Base-by-base conservation (phyloP, 257 asterid genomes). In the Jaltomata sinuosa region DNA sequence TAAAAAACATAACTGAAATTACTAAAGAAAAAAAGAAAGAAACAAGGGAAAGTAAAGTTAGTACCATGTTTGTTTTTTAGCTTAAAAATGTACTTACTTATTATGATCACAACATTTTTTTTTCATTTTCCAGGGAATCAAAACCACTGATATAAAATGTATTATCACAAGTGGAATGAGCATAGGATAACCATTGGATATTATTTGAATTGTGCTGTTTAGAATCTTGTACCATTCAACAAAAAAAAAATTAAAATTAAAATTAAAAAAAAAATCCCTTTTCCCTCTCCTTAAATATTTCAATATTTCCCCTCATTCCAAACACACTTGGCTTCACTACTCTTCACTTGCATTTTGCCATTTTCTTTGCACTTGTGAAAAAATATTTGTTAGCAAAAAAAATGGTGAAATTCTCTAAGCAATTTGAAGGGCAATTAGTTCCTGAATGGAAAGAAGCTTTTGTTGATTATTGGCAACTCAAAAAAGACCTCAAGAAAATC, bases 391-490 rank as follows among this genome's bases (percentile, higher is more conserved):
- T 42, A 36, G 49, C 79, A 49, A 15, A 6, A 38, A 86, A 85
- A 64, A 97, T 96, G 98, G 98, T 96, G 92, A 96, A 96, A 83
- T 96, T 96, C 59, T 86, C 94, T 34, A 96, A 93, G 90, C 98
- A 96, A 84, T 96, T 93, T 80, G 99, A 96, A 86, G 98, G 93
- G 1, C 98, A 93, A 72, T 83, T 96, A 68, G 91, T 96, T 64
- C 98, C 98, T 1, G 99, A 96, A 89, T 96, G 99, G 99, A 96
- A 93, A 84, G 99, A 96, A 62, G 99, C 98, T 40, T 96, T 94
- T 71, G 97, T 96, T 22, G 99, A 96, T 82, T 96, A 96, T 81
- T 89, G 92, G 89, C 92, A 90, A 84, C 94, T 96, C 67, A 96
- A 96, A 86, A 91, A 89, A 84, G 94, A 94, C 21, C 87, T 96